These are phyloP conservation scores for Debaryomyces nepalensis DNA, from an alignment of 1,139 yeast species.

Conservation along the genomic window DNA sequence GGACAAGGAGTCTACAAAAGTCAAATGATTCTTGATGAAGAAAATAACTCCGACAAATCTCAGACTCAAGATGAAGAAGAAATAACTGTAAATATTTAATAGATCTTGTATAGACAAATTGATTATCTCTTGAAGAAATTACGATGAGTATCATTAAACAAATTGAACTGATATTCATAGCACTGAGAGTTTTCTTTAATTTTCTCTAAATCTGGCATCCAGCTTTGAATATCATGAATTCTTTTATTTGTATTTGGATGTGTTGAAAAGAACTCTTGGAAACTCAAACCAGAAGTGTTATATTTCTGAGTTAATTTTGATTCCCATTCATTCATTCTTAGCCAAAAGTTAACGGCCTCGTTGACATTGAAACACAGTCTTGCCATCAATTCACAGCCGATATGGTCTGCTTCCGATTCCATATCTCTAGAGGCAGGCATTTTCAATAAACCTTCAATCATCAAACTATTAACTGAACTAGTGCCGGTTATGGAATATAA, in stretches of 20 bases:
- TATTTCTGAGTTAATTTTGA: conserved; percentile 21
- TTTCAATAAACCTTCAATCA: conserved; percentile 63
- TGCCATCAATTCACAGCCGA: conserved; percentile 91
- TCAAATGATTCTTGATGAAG: conserved; percentile 17
- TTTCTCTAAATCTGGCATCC: conserved; percentile 73
- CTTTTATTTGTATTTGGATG: conserved; percentile 87
- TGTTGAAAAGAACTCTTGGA: conserved; percentile 74
- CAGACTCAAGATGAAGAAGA: conserved; percentile 15
- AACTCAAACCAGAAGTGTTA: conserved; percentile 24
- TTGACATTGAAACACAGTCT: conserved; percentile 81
- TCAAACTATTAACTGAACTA: conserved; percentile 51
- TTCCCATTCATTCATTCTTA: conserved; percentile 74
- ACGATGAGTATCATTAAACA: conserved; percentile 24
- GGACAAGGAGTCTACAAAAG: conserved; percentile 23
- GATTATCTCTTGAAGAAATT: conserved; percentile 23
- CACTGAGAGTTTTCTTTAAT: conserved; percentile 41
- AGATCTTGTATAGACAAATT: conserved; percentile 9
- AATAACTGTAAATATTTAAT: conserved; percentile 16
- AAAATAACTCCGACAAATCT: conserved; percentile 5
- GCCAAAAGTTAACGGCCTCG: conserved; percentile 80
- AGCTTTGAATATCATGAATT: conserved; percentile 64
- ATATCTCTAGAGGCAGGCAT: conserved; percentile 88
- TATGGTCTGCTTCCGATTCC: conserved; percentile 96
- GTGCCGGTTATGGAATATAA: conserved; percentile 44
- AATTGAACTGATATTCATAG: conserved; percentile 29